Evolutionary conservation across 768 basidiomycete species (phyloP), one percentile per base, ranked within the genome.

Genomic region (Galerina marginata): DNA sequence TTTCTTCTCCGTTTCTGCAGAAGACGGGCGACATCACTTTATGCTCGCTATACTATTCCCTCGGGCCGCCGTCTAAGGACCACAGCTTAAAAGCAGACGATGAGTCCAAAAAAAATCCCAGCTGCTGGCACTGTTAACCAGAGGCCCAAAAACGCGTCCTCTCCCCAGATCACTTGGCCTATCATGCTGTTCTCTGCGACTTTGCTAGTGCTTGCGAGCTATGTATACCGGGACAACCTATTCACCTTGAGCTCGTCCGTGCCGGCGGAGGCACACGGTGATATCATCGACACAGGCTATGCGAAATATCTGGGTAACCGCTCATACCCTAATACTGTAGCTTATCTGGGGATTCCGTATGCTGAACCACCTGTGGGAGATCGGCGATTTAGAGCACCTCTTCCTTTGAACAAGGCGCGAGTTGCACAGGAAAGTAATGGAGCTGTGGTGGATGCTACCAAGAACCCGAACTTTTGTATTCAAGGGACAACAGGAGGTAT

Each of bases 341-440:
- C 85, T 0, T 89, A 82, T 67, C 75, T 89, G 23, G 83, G 83
- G 3, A 76, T 87, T 47, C 85, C 85, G 0, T 87, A 85, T 70
- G 86, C 84, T 16, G 83, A 86, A 65, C 83, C 85, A 25, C 86
- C 85, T 5, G 56, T 86, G 25, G 84, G 82, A 0, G 72, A 84
- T 33, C 70, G 78, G 40, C 76, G 86, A 15, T 86, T 83, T 67
- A 74, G 87, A 16, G 79, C 79, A 5, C 83, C 86, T 2, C 60
- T 85, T 1, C 80, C 84, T 15, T 70, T 89, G 46, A 76, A 87
- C 64, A 85, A 77, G 4, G 67, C 69, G 3, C 81, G 82, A 6
- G 69, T 87, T 4, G 49, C 74, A 5, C 49, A 64, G 23, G 75
- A 76, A 44, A 62, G 74, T 1, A 65, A 68, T 7, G 81, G 81